These are phyloP conservation scores for Phaeosphaeria sp. DNA, from an alignment of 2,329 filamentous ascomycete genomes.

Conservation along the genomic window DNA sequence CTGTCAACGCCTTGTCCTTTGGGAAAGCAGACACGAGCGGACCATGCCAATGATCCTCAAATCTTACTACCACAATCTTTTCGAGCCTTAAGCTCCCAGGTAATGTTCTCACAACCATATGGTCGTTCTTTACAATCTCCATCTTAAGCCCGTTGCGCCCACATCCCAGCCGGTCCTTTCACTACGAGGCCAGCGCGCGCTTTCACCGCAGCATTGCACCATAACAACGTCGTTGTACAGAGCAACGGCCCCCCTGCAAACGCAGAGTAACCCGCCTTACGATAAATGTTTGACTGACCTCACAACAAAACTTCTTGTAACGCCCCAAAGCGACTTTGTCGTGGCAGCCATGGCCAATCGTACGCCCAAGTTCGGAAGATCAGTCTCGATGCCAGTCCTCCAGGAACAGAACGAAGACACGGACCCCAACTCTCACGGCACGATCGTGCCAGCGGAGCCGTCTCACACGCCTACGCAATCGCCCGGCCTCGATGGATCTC, in stretches of 20 bases:
- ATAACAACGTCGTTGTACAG: background rate
- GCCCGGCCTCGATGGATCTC: background rate
- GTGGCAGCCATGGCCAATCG: background rate
- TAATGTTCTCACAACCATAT: background rate
- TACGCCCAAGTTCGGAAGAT: background rate
- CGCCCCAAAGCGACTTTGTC: background rate
- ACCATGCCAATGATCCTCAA: background rate
- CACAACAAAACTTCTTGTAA: background rate
- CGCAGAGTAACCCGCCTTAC: background rate
- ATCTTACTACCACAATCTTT: background rate
- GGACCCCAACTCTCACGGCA: background rate
- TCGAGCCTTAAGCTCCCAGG: background rate
- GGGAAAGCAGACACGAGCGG: background rate
- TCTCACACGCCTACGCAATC: background rate
- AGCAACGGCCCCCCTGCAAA: background rate
- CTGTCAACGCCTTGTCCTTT: too few species aligned
- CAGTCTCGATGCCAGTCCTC: background rate
- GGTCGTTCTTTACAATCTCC: background rate
- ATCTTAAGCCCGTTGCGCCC: background rate
- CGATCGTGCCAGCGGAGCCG: background rate
- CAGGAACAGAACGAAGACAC: background rate
- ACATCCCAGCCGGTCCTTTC: background rate
- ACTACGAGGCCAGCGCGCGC: background rate
- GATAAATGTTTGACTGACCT: background rate
- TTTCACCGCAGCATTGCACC: background rate